Conservation (phyloP, 805 yeast genomes). For the Nakazawaea anatomiae region DNA sequence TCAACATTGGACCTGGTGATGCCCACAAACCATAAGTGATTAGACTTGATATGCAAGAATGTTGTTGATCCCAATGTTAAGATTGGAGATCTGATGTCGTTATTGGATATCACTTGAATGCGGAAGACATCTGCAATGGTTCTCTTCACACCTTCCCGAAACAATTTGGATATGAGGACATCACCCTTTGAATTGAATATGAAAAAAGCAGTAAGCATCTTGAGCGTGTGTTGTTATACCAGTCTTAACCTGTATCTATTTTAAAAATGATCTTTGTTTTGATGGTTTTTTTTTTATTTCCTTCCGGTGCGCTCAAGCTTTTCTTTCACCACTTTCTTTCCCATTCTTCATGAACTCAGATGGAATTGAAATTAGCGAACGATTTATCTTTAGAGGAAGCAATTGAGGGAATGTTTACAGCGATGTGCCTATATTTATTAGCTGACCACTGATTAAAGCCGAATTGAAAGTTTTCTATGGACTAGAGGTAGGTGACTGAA, state of each 20-base stretch:
- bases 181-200: slow-evolving; percentile 79
- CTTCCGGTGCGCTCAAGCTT: background rate
- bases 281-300: background rate
- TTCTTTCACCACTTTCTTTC: too few relatives aligned
- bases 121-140: slow-evolving; percentile 84
- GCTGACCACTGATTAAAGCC: too few relatives aligned
- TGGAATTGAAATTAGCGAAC: too few relatives aligned
- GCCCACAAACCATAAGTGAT: slow-evolving; percentile 73
- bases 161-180: slow-evolving; percentile 66
- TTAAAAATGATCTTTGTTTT: background rate
- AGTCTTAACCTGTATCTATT: too few relatives aligned
- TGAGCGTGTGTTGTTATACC: background rate
- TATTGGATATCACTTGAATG: slow-evolving; percentile 79
- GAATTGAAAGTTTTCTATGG: too few relatives aligned
- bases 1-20: slow-evolving; percentile 89
- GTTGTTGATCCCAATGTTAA: slow-evolving; percentile 91
- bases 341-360: too few relatives aligned
- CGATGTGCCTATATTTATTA: too few relatives aligned
- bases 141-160: slow-evolving; percentile 69
- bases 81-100: slow-evolving; percentile 57
- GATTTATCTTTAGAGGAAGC: too few relatives aligned
- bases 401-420: too few relatives aligned
- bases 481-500: too few relatives aligned
- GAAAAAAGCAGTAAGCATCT: slow-evolving; percentile 81
- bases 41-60: slow-evolving; percentile 66